Percentiles rank a stretch among this genome's conserved stretches.
These are phyloP conservation scores for Nicotiana obtusifolia DNA, from an alignment of 257 asterid species.

Conservation along the genomic window DNA sequence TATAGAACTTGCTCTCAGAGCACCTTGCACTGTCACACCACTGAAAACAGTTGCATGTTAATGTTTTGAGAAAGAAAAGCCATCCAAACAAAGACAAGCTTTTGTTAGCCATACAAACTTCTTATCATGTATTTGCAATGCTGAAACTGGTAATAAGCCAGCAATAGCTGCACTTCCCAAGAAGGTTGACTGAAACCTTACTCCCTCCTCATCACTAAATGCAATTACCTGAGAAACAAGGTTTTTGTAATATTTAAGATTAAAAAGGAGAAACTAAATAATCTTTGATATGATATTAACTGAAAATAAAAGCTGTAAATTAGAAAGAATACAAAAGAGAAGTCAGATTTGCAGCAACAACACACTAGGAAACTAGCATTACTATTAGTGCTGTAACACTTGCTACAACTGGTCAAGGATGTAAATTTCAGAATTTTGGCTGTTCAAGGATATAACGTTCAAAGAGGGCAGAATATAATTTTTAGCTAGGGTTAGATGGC, in stretches of 20 bases:
- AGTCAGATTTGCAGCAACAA: background rate
- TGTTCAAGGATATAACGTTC: background rate
- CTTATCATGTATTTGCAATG: slow-evolving; percentile 70
- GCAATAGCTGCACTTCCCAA: slow-evolving; percentile 99
- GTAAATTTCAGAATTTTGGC: background rate
- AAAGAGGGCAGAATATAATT: background rate
- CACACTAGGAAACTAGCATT: too few species aligned
- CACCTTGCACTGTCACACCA: slow-evolving; percentile 92
- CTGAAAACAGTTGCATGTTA: slow-evolving; percentile 48
- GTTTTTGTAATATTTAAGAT: background rate
- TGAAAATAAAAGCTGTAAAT: background rate
- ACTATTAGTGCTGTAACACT: background rate
- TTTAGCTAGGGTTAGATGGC: background rate
- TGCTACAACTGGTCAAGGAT: background rate
- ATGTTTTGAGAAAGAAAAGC: slow-evolving; percentile 17
- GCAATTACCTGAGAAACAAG: slow-evolving; percentile 90
- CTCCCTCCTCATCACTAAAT: slow-evolving; percentile 99
- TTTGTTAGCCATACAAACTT: slow-evolving; percentile 45
- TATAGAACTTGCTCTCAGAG: slow-evolving; percentile 61
- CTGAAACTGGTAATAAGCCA: slow-evolving; percentile 73
- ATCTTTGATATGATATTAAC: background rate
- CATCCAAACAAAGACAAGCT: slow-evolving; percentile 4
- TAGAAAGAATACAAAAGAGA: background rate
- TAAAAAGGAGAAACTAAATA: background rate
- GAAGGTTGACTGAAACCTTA: slow-evolving; percentile 92